Percentiles rank a stretch among this genome's conserved stretches.
Conservation (phyloP, 306 rosid species). For the Fragaria vesca region DNA sequence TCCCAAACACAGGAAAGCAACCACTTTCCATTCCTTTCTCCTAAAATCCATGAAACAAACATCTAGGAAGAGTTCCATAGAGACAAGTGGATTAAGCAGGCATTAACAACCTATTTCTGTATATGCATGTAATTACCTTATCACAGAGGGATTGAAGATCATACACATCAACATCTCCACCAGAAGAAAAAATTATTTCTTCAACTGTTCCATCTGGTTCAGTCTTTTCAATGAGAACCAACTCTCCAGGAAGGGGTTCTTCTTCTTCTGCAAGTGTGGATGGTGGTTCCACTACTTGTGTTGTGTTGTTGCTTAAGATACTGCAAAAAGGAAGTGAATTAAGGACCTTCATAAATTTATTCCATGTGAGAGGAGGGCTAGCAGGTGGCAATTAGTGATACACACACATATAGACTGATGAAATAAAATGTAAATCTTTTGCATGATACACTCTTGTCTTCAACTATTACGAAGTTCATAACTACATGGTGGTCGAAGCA, state of each 20-base stretch:
- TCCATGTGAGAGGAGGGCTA: slow-evolving; percentile 14
- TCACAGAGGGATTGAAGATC: slow-evolving; percentile 93
- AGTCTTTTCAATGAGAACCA: slow-evolving; percentile 80
- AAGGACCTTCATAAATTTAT: slow-evolving; percentile 6
- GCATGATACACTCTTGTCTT: neutral
- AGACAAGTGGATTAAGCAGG: neutral
- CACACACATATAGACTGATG: neutral
- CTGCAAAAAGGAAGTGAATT: slow-evolving; percentile 37
- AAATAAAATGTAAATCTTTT: neutral
- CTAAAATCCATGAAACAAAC: no score
- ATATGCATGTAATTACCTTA: slow-evolving; percentile 44
- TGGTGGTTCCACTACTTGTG: slow-evolving; percentile 69
- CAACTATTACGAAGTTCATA: neutral
- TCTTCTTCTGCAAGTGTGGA: slow-evolving; percentile 56
- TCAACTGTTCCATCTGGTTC: slow-evolving; percentile 77
- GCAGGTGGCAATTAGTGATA: neutral
- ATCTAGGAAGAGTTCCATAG: no score
- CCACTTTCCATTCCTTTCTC: no score
- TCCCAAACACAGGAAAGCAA: no score
- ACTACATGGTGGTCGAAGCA: neutral
- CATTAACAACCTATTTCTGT: neutral
- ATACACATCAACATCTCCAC: slow-evolving; percentile 82
- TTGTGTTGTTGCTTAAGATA: slow-evolving; percentile 56
- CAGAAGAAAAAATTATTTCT: slow-evolving; percentile 84
- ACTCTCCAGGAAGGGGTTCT: slow-evolving; percentile 73